Percentiles rank a stretch among this genome's conserved stretches.
phyloP scores from a whole-genome alignment of 2,329 filamentous ascomycete species.

The Arthrobotrys iridis region DNA sequence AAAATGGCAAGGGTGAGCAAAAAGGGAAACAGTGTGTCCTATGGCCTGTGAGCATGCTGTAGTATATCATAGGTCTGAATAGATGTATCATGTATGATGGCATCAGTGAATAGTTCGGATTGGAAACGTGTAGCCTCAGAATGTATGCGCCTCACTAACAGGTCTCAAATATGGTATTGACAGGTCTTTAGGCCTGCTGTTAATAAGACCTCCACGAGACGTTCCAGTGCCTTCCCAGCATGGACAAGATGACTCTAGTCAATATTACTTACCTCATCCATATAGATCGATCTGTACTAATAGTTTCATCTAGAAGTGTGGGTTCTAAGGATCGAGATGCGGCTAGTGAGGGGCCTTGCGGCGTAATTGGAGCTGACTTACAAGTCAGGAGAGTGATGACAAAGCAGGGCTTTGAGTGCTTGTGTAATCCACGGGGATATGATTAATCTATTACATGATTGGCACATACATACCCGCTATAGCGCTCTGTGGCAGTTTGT shows the following conservation, averaged over 20 bases:
- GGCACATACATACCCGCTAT: constrained; percentile 5
- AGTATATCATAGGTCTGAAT: too few relatives aligned
- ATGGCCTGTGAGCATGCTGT: constrained; percentile 2
- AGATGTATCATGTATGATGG: constrained; percentile 25
- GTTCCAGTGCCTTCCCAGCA: too few relatives aligned
- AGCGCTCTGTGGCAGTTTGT: too few relatives aligned
- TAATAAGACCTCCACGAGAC: too few relatives aligned
- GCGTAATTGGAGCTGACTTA: neutral
- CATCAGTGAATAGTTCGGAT: constrained; percentile 16
- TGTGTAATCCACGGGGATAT: constrained; percentile 21
- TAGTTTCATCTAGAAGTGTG: neutral
- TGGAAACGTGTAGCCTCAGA: constrained; percentile 21
- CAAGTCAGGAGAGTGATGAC: constrained; percentile 11
- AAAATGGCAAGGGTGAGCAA: neutral
- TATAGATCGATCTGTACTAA: neutral
- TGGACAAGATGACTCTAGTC: neutral
- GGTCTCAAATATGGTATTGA: neutral
- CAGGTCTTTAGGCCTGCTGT: too few relatives aligned
- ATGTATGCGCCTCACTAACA: constrained; percentile 11
- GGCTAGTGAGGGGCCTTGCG: neutral
- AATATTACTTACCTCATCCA: neutral
- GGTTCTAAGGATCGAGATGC: neutral
- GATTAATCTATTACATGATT: constrained; percentile 24
- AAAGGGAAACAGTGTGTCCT: neutral
- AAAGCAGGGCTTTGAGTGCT: neutral